Conservation (phyloP, 306 rosid species). For the Casuarina cunninghamiana region DNA sequence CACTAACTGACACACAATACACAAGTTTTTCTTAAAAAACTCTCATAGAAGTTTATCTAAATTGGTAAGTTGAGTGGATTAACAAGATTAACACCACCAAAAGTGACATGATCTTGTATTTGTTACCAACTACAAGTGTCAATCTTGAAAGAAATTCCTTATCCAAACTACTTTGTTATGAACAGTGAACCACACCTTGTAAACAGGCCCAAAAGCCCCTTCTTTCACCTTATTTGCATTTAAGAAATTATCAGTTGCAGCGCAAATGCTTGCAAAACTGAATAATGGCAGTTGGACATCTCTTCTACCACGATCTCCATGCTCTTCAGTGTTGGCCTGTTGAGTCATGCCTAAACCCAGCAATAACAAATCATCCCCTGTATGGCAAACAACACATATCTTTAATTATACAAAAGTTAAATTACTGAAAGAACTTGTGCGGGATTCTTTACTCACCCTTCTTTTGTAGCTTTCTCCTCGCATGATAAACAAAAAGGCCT, state of each 20-base stretch:
- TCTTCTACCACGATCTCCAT: too few species aligned
- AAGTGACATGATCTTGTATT: too few species aligned
- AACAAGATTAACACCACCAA: too few species aligned
- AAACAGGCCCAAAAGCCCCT: constrained; percentile 44
- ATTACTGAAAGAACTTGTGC: neutral
- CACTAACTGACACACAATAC: too few species aligned
- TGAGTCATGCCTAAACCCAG: constrained; percentile 18
- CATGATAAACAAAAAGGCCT: neutral
- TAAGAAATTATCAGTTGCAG: constrained; percentile 17
- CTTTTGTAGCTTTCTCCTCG: neutral
- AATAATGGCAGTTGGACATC: too few species aligned
- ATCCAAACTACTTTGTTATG: constrained; percentile 2
- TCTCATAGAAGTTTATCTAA: too few species aligned
- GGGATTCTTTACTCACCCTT: constrained; percentile 19
- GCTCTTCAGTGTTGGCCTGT: too few species aligned
- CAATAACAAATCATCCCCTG: constrained; percentile 33
- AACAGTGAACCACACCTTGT: too few species aligned
- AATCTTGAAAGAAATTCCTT: constrained; percentile 18
- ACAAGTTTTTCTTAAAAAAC: too few species aligned
- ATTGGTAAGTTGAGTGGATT: too few species aligned
- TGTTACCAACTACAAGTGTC: neutral
- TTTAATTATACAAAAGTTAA: neutral
- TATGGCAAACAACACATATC: neutral
- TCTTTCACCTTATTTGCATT: constrained; percentile 33
- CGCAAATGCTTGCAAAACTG: too few species aligned